Conservation (phyloP, 306 rosid genomes). For the Erythrophleum fordii region DNA sequence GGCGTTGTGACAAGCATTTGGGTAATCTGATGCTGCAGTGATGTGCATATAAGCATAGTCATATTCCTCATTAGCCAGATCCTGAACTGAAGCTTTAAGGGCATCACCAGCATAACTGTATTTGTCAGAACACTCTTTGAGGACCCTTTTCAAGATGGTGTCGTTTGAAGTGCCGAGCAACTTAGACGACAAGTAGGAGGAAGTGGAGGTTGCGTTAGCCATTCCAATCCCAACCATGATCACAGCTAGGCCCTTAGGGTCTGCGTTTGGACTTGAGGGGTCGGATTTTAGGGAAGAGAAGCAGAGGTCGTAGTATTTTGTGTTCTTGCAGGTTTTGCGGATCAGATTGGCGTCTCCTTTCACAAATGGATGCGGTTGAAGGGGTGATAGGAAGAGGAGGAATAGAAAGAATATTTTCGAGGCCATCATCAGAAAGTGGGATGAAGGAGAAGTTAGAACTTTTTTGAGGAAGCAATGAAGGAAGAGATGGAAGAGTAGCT, state of each 20-base stretch:
- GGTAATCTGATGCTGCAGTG: conserved; percentile 81
- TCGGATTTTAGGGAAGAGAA: conserved; percentile 67
- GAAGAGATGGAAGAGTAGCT: background rate
- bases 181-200: conserved; percentile 73
- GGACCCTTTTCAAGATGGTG: conserved; percentile 46
- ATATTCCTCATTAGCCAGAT: conserved; percentile 58
- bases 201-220: conserved; percentile 76
- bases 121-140: conserved; percentile 78
- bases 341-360: conserved; percentile 65
- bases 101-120: conserved; percentile 71
- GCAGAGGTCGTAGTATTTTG: conserved; percentile 75
- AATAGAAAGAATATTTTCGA: conserved; percentile 29
- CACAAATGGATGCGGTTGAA: conserved; percentile 9
- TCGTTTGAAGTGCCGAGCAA: conserved; percentile 43
- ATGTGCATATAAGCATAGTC: conserved; percentile 84
- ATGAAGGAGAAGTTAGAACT: background rate
- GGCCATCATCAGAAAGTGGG: conserved; percentile 38
- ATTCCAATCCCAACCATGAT: conserved; percentile 67
- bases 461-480: background rate
- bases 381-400: background rate
- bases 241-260: conserved; percentile 70
- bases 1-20: conserved; percentile 77
- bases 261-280: conserved; percentile 66
- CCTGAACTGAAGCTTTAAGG: conserved; percentile 60
- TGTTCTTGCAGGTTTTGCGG: conserved; percentile 73